A percentile compares a stretch with the other conserved stretches of the same genome.
phyloP scores from a whole-genome alignment of 164 flowering plant species.

The Annona squamosa region DNA sequence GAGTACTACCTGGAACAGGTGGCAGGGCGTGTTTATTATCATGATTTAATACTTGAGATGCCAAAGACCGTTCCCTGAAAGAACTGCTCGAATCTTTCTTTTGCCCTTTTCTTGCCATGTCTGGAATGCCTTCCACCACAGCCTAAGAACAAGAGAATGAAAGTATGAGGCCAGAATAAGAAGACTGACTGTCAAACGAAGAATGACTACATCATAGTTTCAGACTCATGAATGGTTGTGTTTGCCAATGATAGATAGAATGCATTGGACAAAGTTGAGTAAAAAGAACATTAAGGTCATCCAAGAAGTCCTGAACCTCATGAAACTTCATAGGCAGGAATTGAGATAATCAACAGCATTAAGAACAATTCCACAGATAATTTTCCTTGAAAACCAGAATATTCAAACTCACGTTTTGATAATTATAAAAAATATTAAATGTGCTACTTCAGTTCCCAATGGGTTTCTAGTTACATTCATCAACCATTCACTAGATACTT shows the following conservation, averaged over 20 bases:
- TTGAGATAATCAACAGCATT: no score
- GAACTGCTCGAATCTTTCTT: constrained; percentile 16
- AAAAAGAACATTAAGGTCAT: not conserved
- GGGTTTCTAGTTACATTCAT: not conserved
- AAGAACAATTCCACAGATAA: no score
- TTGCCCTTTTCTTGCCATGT: constrained; percentile 11
- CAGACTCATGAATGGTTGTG: not conserved
- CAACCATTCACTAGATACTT: not conserved
- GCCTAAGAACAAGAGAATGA: constrained; percentile 12
- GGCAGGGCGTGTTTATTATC: constrained; percentile 32
- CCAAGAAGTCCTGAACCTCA: not conserved
- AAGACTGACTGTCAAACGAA: not conserved
- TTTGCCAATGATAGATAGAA: not conserved
- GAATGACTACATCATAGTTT: not conserved
- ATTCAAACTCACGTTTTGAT: not conserved
- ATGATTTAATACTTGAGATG: constrained; percentile 13
- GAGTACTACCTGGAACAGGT: constrained; percentile 48
- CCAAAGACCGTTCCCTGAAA: constrained; percentile 15
- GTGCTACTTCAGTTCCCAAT: not conserved
- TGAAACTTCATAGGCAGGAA: not conserved
- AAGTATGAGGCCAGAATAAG: not conserved
- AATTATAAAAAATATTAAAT: no score
- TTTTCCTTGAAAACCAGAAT: no score
- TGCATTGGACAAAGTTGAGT: not conserved
- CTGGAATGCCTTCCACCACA: constrained; percentile 11